A percentile compares a stretch with the other conserved stretches of the same genome.
phyloP scores from a whole-genome alignment of 495 filamentous ascomycete genomes.

The Podospora anserina region DNA sequence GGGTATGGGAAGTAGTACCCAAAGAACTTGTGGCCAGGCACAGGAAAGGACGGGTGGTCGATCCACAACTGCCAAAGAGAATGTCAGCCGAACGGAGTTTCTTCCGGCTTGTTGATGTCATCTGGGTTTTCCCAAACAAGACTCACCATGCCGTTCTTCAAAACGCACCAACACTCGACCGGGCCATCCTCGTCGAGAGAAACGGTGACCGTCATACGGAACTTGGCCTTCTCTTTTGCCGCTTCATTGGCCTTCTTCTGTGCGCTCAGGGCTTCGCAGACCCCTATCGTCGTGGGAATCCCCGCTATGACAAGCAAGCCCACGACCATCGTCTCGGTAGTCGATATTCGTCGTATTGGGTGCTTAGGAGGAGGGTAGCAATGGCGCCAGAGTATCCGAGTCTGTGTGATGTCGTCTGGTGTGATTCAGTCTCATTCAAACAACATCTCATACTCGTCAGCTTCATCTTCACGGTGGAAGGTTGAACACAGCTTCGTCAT shows the following conservation, averaged over 20 bases:
- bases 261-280: constrained; percentile 49
- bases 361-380: background rate
- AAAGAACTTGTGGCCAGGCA: constrained; percentile 53
- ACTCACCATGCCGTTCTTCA: constrained; percentile 47
- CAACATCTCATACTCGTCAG: background rate
- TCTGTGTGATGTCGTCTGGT: background rate
- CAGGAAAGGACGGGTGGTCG: constrained; percentile 43
- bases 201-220: constrained; percentile 45
- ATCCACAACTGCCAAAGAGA: constrained; percentile 39
- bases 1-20: constrained; percentile 62
- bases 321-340: constrained; percentile 34
- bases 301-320: constrained; percentile 45
- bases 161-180: constrained; percentile 39
- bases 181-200: constrained; percentile 39
- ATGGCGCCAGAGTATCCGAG: background rate
- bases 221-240: constrained; percentile 51
- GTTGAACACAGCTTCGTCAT: background rate
- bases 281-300: constrained; percentile 51
- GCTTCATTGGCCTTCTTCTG: constrained; percentile 50
- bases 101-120: constrained; percentile 10
- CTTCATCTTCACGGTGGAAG: background rate
- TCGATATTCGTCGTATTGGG: background rate
- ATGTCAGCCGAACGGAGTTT: constrained; percentile 10
- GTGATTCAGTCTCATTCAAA: background rate
- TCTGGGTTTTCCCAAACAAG: constrained; percentile 7